Base-by-base conservation (phyloP, 2,329 filamentous ascomycete genomes). In the Trichoderma guizhouense region DNA sequence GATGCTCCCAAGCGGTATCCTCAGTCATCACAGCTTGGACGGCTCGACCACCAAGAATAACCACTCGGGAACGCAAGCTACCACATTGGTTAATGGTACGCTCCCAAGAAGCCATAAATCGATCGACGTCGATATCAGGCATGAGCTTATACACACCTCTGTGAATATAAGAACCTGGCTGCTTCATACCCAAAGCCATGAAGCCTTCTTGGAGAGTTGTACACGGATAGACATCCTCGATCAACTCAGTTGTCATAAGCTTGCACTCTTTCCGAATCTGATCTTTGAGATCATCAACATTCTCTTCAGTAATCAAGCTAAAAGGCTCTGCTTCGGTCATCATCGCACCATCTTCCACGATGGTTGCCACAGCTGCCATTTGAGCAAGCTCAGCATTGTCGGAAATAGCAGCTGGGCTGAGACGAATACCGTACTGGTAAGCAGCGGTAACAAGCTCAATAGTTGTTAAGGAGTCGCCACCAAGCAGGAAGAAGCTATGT, bases 81-180 rank as follows among this genome's bases (percentile, higher is more conserved):
- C 57, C 61, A 7, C 72, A 71, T n/a, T 63, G 64, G 2, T 21
- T 60, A n/a, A 68, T 64, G 2, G 69, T 72, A n/a, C 14, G 15
- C 15, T 74, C 70, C 79, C 79, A 81, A 3, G 79, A 77, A 2
- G 73, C 66, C 68, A 61, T 66, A 43, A 71, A 71, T 14, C 24
- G 69, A 30, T 67, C 55, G 0, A 67, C 7, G 2, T 63, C 65
- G 8, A 69, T 24, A 3, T 57, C 11, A 4, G 65, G 62, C 34
- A 51, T 68, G 6, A 71, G 18, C 14, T 53, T 66, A 21, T 69
- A 64, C 32, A 69, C 55, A 12, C 34, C 71, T 9, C 65, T 39
- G 62, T 69, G 58, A 15, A 72, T 72, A 18, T 72, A 72, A 24
- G 65, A 72, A 1, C 71, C 71, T 26, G 71, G 65, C 21, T 72